Conservation (phyloP, 1,139 yeast species). For the Lodderomyces theae region DNA sequence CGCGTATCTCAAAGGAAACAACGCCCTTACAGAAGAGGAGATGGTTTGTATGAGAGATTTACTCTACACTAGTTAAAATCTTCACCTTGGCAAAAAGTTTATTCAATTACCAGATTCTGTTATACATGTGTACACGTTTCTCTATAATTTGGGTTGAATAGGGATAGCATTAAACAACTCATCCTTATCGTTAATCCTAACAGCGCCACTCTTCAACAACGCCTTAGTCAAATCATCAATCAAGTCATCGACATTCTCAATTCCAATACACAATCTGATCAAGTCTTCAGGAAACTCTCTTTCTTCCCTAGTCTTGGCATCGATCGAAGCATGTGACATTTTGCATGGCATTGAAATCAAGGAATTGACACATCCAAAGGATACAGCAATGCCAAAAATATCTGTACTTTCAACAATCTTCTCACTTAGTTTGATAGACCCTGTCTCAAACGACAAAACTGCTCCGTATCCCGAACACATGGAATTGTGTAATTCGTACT, state of each 20-base stretch:
- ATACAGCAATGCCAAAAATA: constrained; percentile 85
- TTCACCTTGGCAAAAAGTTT: too few species aligned
- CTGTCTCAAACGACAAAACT: constrained; percentile 86
- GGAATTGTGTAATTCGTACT: constrained; percentile 70
- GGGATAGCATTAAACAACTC: constrained; percentile 45
- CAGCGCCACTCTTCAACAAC: constrained; percentile 62
- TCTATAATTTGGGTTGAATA: constrained; percentile 39
- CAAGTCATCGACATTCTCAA: constrained; percentile 64
- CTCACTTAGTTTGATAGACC: constrained; percentile 63
- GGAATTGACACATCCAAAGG: constrained; percentile 92
- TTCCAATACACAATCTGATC: constrained; percentile 85
- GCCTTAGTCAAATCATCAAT: constrained; percentile 75
- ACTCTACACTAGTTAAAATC: too few species aligned
- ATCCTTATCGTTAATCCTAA: constrained; percentile 41
- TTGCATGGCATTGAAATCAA: constrained; percentile 88
- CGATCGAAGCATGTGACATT: constrained; percentile 97
- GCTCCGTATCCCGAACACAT: constrained; percentile 88
- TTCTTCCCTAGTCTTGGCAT: constrained; percentile 78
- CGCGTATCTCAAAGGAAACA: too few species aligned
- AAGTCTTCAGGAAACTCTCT: constrained; percentile 90
- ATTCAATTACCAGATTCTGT: too few species aligned
- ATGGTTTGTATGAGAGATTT: too few species aligned
- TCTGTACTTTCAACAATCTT: constrained; percentile 72
- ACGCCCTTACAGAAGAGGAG: too few species aligned
- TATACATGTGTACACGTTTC: too few species aligned